phyloP scores from a whole-genome alignment of 2,329 filamentous ascomycete genomes.

The Hyphodiscus sp. region DNA sequence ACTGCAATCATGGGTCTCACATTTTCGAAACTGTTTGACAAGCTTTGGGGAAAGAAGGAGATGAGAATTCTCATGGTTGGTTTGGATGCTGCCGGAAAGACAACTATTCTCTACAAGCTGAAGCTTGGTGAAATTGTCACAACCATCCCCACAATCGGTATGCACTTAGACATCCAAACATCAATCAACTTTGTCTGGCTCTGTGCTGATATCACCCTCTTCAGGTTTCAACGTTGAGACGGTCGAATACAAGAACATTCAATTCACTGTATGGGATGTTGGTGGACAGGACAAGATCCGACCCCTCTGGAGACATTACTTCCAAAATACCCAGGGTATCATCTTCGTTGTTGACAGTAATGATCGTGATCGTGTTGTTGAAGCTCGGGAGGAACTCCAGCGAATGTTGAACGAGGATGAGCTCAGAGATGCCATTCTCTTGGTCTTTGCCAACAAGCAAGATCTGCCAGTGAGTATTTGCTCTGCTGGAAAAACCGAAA shows the following conservation, averaged over 20 bases:
- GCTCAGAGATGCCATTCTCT: conserved; percentile 90
- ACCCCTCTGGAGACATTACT: conserved; percentile 99
- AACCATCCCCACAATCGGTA: conserved; percentile 97
- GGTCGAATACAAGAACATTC: conserved; percentile 99
- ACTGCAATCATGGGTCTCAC: conserved; percentile 90
- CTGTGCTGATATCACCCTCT: conserved; percentile 9
- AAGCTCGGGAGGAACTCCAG: conserved; percentile 93
- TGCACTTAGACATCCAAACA: conserved; percentile 27
- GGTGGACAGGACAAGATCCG: conserved; percentile 99
- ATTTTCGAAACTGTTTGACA: conserved; percentile 94
- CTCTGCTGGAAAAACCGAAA: not conserved
- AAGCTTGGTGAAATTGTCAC: conserved; percentile 99
- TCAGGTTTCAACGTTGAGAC: conserved; percentile 99
- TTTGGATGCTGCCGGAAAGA: conserved; percentile 99
- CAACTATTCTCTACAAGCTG: conserved; percentile 99
- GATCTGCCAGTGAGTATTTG: conserved; percentile 80
- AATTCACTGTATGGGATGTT: conserved; percentile 99
- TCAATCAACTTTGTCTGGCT: conserved; percentile 13
- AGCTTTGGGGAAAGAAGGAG: conserved; percentile 99
- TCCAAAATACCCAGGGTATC: conserved; percentile 98
- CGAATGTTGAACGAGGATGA: conserved; percentile 99
- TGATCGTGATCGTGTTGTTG: conserved; percentile 95
- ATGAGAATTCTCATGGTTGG: conserved; percentile 99
- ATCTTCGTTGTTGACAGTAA: conserved; percentile 99
- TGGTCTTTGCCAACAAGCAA: conserved; percentile 99